Percentiles rank a stretch among this genome's conserved stretches.
phyloP scores from a whole-genome alignment of 2,329 filamentous ascomycete genomes.

The Penicillium vulpinum region DNA sequence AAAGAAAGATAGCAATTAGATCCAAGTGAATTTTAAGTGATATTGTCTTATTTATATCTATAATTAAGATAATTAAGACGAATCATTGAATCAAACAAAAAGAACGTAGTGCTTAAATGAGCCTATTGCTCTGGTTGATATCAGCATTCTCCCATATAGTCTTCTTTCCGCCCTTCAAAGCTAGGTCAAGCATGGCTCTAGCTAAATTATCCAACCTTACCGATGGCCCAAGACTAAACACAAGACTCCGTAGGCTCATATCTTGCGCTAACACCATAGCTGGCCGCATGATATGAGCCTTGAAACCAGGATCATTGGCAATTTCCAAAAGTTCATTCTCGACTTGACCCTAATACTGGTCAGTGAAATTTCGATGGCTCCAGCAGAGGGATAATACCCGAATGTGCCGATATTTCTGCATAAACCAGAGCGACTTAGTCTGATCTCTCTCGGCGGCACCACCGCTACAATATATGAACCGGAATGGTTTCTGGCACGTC shows the following conservation, averaged over 20 bases:
- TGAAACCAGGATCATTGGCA: slow-evolving; percentile 11
- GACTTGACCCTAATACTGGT: slow-evolving; percentile 15
- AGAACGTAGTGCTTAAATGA: no score
- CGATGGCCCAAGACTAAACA: slow-evolving; percentile 16
- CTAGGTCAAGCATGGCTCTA: slow-evolving; percentile 16
- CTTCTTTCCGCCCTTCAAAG: slow-evolving; percentile 13
- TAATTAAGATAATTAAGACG: no score
- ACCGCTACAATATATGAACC: slow-evolving; percentile 24
- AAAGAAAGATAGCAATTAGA: no score
- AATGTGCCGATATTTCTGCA: slow-evolving; percentile 18
- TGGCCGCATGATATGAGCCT: slow-evolving; percentile 23
- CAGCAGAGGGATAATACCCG: slow-evolving; percentile 6
- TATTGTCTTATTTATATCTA: no score
- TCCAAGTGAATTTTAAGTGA: no score
- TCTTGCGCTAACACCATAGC: slow-evolving; percentile 13
- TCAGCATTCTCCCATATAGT: slow-evolving; percentile 18
- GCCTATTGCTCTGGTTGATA: no score
- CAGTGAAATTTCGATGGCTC: not conserved
- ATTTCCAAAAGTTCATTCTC: slow-evolving; percentile 20
- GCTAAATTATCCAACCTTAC: slow-evolving; percentile 16
- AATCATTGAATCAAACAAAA: no score
- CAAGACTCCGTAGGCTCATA: slow-evolving; percentile 8
- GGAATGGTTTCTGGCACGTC: slow-evolving; percentile 10
- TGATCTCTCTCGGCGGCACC: slow-evolving; percentile 17
- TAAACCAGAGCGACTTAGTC: slow-evolving; percentile 19